Evolutionary conservation across 495 filamentous ascomycete genomes (phyloP).

Genomic region (Xylaria flabelliformis): DNA sequence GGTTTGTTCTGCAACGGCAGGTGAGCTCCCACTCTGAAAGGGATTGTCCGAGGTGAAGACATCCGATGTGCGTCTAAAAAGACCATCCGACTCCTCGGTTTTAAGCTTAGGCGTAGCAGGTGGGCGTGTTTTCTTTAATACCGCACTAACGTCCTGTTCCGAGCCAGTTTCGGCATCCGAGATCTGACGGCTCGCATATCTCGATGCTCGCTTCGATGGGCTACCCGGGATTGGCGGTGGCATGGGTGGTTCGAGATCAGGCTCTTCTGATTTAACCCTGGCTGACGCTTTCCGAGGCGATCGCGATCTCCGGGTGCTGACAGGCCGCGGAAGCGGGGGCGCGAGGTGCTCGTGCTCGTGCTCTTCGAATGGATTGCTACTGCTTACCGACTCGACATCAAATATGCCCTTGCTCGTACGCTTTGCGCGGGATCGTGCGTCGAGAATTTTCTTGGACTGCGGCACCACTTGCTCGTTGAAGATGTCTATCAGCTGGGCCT

Average conservation of each 20-base stretch:
- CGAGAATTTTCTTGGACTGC: constrained; percentile 74
- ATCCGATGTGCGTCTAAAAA: constrained; percentile 53
- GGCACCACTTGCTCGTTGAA: constrained; percentile 82
- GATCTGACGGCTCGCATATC: constrained; percentile 53
- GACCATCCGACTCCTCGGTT: constrained; percentile 50
- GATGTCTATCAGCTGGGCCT: constrained; percentile 81
- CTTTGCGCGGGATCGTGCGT: constrained; percentile 75
- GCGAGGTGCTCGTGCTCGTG: constrained; percentile 52
- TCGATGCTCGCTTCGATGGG: constrained; percentile 59
- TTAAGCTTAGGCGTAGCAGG: constrained; percentile 54
- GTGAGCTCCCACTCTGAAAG: constrained; percentile 81
- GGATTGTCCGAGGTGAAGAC: constrained; percentile 90
- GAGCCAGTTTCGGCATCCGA: constrained; percentile 61
- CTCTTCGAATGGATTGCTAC: constrained; percentile 44
- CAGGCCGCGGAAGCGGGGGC: constrained; percentile 51
- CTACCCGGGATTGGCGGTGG: constrained; percentile 46
- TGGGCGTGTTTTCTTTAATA: constrained; percentile 33
- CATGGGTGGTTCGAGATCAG: constrained; percentile 42
- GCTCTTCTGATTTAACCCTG: constrained; percentile 57
- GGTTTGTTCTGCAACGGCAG: constrained; percentile 43
- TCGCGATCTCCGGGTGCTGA: constrained; percentile 47
- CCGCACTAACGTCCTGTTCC: constrained; percentile 41
- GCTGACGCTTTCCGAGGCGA: constrained; percentile 55
- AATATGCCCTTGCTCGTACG: constrained; percentile 85
- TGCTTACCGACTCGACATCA: constrained; percentile 68